Conservation (phyloP, 768 basidiomycete genomes). For the Agaricus blazei region DNA sequence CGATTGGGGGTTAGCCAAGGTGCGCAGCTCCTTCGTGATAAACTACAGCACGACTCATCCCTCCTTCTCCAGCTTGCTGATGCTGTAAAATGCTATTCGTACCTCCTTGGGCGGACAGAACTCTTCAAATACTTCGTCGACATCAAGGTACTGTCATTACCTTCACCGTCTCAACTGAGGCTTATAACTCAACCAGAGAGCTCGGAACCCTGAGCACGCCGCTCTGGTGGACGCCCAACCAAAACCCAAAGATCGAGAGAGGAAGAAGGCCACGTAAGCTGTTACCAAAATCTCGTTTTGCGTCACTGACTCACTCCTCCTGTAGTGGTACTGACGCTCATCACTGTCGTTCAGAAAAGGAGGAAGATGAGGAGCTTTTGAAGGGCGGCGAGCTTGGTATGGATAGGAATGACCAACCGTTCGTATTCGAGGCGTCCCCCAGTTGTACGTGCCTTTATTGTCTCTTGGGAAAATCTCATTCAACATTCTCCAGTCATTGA, state of each 20-base stretch:
- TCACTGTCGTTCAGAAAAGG: slow-evolving; percentile 95
- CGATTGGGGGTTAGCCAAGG: slow-evolving; percentile 67
- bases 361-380: slow-evolving; percentile 94
- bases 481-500: slow-evolving; percentile 58
- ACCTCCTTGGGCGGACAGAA: slow-evolving; percentile 97
- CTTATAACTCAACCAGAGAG: slow-evolving; percentile 41
- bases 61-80: slow-evolving; percentile 63
- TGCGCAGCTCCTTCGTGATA: slow-evolving; percentile 19
- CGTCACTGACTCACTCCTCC: slow-evolving; percentile 1
- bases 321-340: slow-evolving; percentile 69
- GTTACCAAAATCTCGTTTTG: neutral
- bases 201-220: slow-evolving; percentile 91
- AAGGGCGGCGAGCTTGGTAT: slow-evolving; percentile 79
- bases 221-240: slow-evolving; percentile 83
- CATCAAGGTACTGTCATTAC: slow-evolving; percentile 64
- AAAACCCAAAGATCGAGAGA: slow-evolving; percentile 77
- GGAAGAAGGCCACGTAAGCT: slow-evolving; percentile 57
- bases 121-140: slow-evolving; percentile 98
- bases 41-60: neutral
- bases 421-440: slow-evolving; percentile 84
- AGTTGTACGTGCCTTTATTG: slow-evolving; percentile 20
- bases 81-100: slow-evolving; percentile 94
- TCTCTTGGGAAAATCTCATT: slow-evolving; percentile 8
- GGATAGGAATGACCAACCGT: slow-evolving; percentile 84
- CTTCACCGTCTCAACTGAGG: neutral